phyloP scores from a whole-genome alignment of 148 eudicot genomes.

The Fagopyrum esculentum region DNA sequence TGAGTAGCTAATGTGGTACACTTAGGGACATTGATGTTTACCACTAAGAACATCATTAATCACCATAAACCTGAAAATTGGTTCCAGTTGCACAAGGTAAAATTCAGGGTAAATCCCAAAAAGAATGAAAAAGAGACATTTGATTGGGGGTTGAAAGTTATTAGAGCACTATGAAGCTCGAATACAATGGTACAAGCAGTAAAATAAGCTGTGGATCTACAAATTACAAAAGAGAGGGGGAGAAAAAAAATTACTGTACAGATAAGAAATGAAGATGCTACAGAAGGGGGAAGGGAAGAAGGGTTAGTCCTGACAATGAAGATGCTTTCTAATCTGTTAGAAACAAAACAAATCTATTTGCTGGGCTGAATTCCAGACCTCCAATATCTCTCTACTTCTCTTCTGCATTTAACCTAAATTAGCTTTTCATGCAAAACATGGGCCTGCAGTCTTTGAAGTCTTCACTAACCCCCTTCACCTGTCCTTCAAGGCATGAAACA shows the following conservation, averaged over 20 bases:
- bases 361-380: constrained; percentile 4
- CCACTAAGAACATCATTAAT: too few relatives aligned
- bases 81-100: background rate
- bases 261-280: constrained; percentile 10
- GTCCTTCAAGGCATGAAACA: constrained; percentile 80
- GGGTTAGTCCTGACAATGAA: constrained; percentile 3
- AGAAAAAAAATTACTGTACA: background rate
- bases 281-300: background rate
- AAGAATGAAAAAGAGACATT: background rate
- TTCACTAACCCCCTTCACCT: constrained; percentile 25
- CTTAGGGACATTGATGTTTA: too few relatives aligned
- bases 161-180: constrained; percentile 7
- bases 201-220: constrained; percentile 19
- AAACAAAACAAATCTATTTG: background rate
- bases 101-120: background rate
- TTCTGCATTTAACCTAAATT: constrained; percentile 17
- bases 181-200: constrained; percentile 10
- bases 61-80: too few relatives aligned
- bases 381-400: background rate
- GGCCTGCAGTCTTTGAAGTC: background rate
- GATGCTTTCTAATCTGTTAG: constrained; percentile 6
- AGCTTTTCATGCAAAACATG: background rate
- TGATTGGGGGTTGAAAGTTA: constrained; percentile 11
- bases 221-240: constrained; percentile 16
- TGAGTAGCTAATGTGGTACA: too few relatives aligned